Percentiles rank a stretch among this genome's conserved stretches.
phyloP scores from a whole-genome alignment of 805 yeast genomes.

The Monosporozyma aerobia region DNA sequence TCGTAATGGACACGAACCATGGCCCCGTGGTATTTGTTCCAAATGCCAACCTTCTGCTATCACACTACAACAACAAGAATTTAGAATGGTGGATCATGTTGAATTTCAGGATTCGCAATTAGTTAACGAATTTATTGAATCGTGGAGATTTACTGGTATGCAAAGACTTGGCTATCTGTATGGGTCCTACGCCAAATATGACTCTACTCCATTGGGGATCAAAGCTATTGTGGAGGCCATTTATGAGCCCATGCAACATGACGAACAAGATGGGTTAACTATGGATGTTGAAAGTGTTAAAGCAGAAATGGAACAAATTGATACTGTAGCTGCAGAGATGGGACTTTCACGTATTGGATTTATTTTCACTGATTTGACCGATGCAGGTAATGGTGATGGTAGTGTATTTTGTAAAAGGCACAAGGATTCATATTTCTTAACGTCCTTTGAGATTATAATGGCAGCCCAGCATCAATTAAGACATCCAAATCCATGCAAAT shows the following conservation, averaged over 20 bases:
- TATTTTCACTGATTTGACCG: conserved; percentile 82
- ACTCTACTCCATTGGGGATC: conserved; percentile 73
- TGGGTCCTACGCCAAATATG: conserved; percentile 72
- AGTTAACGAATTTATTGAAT: conserved; percentile 74
- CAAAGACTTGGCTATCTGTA: conserved; percentile 82
- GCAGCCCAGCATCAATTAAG: conserved; percentile 70
- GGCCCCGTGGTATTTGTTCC: conserved; percentile 92
- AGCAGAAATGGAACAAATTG: conserved; percentile 39
- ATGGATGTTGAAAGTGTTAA: conserved; percentile 38
- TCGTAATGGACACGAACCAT: conserved; percentile 76
- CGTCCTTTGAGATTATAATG: conserved; percentile 78
- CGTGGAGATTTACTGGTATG: conserved; percentile 82
- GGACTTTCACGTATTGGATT: conserved; percentile 72
- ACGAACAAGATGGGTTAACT: conserved; percentile 77
- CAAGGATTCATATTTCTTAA: conserved; percentile 78
- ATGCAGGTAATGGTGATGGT: conserved; percentile 81
- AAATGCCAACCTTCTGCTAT: conserved; percentile 96
- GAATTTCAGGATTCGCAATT: conserved; percentile 72
- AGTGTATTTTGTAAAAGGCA: conserved; percentile 88
- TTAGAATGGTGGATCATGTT: conserved; percentile 96
- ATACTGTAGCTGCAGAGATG: conserved; percentile 44
- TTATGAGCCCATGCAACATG: conserved; percentile 85
- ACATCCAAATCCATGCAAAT: conserved; percentile 54
- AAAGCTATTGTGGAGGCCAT: conserved; percentile 92
- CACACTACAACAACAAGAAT: conserved; percentile 79